Conservation (phyloP, 139 green algal genomes). For the Closterium sp. region DNA sequence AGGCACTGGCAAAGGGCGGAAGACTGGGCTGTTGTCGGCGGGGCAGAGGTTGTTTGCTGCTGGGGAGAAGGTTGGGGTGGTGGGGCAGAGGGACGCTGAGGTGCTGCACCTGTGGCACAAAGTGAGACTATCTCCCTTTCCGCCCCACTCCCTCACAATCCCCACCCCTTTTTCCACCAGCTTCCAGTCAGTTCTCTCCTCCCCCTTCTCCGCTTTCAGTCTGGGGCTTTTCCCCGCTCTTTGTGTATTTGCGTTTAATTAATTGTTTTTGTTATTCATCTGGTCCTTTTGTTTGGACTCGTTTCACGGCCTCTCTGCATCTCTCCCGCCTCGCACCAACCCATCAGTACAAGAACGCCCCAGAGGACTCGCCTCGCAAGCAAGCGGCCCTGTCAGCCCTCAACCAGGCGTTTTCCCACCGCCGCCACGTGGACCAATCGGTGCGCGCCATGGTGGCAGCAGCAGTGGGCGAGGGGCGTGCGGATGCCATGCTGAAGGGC, state of each 20-base stretch:
- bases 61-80: slow-evolving; percentile 1
- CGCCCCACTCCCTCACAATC: neutral
- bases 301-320: too few species aligned
- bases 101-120: slow-evolving; percentile 67
- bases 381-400: slow-evolving; percentile 51
- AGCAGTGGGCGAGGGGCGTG: too few species aligned
- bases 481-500: neutral
- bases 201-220: too few species aligned
- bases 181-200: too few species aligned
- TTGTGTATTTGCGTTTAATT: neutral
- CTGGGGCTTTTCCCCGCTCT: too few species aligned
- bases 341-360: slow-evolving; percentile 33
- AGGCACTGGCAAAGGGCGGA: neutral
- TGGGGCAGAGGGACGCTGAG: slow-evolving; percentile 83
- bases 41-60: slow-evolving; percentile 1
- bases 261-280: neutral
- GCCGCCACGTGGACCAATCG: slow-evolving; percentile 55
- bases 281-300: too few species aligned
- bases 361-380: slow-evolving; percentile 25
- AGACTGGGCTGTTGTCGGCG: neutral
- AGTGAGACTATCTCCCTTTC: neutral
- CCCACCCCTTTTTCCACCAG: too few species aligned
- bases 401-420: slow-evolving; percentile 37
- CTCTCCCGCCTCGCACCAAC: neutral
- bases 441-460: slow-evolving; percentile 12